Evolutionary conservation across 345 rosid species (phyloP).

Genomic region (Populus ilicifolia): DNA sequence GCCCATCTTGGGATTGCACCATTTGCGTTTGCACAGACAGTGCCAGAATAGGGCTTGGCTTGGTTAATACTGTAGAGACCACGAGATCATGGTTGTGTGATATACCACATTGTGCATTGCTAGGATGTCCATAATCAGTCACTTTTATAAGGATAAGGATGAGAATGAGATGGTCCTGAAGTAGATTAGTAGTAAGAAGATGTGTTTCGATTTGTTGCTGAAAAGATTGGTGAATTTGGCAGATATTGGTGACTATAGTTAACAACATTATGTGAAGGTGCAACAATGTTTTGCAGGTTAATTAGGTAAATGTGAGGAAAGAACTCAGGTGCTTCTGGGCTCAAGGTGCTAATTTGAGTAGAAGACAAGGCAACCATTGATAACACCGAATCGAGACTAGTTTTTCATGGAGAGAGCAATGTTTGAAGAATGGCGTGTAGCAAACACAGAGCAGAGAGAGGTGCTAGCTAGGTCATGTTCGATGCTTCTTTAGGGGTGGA

Average conservation of each 20-base stretch:
- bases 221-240: background rate
- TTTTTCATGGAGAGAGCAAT: no score
- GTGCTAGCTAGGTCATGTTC: background rate
- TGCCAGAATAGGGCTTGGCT: no score
- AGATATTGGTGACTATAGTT: background rate
- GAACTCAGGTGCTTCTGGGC: constrained; percentile 12
- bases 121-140: background rate
- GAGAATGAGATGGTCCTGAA: background rate
- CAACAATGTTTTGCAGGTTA: background rate
- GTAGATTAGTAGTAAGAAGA: background rate
- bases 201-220: background rate
- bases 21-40: no score
- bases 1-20: no score
- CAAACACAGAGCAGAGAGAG: background rate
- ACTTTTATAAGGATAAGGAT: background rate
- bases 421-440: background rate
- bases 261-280: background rate
- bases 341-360: background rate
- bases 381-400: background rate
- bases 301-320: background rate
- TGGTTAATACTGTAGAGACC: no score
- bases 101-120: background rate
- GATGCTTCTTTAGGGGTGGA: background rate
- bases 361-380: background rate
- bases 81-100: background rate